phyloP scores from a whole-genome alignment of 2,329 filamentous ascomycete genomes.

The Alternaria gaisen region DNA sequence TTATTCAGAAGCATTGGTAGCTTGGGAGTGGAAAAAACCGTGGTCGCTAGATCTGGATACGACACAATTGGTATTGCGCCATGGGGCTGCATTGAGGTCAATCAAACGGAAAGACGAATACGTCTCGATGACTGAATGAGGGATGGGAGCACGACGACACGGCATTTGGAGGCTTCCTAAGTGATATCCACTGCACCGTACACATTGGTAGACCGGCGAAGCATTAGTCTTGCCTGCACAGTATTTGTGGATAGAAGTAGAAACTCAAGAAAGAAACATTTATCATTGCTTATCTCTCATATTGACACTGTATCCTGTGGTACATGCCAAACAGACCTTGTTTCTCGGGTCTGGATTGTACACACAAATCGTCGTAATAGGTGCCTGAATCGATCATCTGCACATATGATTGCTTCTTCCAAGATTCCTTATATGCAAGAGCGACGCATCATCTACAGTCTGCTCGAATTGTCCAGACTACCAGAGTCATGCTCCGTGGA shows the following conservation, averaged over 20 bases:
- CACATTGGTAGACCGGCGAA: not conserved
- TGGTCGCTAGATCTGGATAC: slow-evolving; percentile 1
- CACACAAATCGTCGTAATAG: not conserved
- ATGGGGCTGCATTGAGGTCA: not conserved
- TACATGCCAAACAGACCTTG: not conserved
- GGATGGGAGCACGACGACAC: slow-evolving; percentile 1
- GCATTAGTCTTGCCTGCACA: not conserved
- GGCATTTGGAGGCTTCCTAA: slow-evolving; percentile 1
- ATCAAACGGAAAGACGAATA: not conserved
- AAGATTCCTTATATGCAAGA: not conserved
- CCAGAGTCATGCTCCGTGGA: not conserved
- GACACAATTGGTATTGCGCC: not conserved
- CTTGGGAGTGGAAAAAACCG: not conserved
- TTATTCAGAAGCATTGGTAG: slow-evolving; percentile 12
- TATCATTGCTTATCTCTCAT: not conserved
- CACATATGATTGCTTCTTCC: not conserved
- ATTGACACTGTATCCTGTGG: not conserved
- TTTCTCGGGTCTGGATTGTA: not conserved
- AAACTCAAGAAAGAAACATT: not conserved
- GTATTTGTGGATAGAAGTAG: not conserved
- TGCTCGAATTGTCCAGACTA: not conserved
- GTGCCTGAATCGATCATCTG: not conserved
- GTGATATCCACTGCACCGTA: slow-evolving; percentile 1
- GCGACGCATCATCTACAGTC: not conserved
- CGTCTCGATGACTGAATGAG: not conserved